These are phyloP conservation scores for Porpolomopsis calyptriformis DNA, from an alignment of 768 basidiomycete species.

Conservation along the genomic window DNA sequence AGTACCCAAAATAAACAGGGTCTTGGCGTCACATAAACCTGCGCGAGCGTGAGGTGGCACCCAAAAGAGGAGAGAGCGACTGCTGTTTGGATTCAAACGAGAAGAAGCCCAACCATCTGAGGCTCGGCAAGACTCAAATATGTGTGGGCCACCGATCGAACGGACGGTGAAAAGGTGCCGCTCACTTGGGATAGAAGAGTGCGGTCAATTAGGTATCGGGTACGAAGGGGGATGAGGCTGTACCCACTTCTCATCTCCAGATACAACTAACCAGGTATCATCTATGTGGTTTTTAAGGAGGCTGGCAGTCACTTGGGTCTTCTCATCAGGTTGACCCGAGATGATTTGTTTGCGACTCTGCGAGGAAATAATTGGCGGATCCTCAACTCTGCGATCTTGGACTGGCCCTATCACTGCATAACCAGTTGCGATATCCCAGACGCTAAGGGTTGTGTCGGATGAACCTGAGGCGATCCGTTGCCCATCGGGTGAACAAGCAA, in stretches of 20 bases:
- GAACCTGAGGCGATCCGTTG: constrained; percentile 15
- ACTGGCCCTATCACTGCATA: too few species aligned
- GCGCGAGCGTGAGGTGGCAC: background rate
- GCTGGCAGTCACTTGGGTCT: too few species aligned
- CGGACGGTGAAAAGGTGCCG: too few species aligned
- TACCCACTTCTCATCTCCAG: too few species aligned
- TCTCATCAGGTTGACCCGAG: too few species aligned
- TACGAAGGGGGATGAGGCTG: too few species aligned
- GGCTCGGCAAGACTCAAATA: background rate
- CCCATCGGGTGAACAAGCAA: constrained; percentile 21
- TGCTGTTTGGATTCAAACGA: background rate
- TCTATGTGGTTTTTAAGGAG: too few species aligned
- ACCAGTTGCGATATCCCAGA: background rate
- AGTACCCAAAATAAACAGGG: background rate
- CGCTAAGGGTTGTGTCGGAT: constrained; percentile 1
- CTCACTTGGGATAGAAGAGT: too few species aligned
- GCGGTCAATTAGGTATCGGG: too few species aligned
- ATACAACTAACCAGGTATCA: too few species aligned
- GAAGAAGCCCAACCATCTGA: background rate
- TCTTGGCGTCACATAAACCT: background rate
- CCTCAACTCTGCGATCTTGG: background rate
- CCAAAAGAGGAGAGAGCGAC: background rate
- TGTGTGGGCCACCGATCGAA: background rate
- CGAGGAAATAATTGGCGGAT: background rate
- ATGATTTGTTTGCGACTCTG: too few species aligned